Percentiles rank a stretch among this genome's conserved stretches.
These are phyloP conservation scores for Pseudogymnoascus sp. DNA, from an alignment of 2,329 filamentous ascomycete species.

Conservation along the genomic window DNA sequence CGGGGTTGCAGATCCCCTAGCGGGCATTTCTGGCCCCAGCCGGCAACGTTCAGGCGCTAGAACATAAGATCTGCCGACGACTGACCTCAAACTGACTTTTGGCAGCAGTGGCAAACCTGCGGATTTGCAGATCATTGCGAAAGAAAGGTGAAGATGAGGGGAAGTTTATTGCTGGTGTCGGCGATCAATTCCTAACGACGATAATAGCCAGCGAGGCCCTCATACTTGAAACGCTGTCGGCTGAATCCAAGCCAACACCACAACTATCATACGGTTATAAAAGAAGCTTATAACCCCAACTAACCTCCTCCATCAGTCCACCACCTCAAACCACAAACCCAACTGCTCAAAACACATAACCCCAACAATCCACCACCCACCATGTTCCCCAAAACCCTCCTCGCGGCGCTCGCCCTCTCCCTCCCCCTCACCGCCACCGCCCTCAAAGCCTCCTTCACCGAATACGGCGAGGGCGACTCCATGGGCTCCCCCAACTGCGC, in stretches of 20 bases:
- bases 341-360: not conserved
- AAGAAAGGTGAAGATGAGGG: not conserved
- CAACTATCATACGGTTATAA: not conserved
- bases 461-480: constrained; percentile 1
- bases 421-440: not conserved
- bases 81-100: not conserved
- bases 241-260: not conserved
- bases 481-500: constrained; percentile 8
- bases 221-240: constrained; percentile 4
- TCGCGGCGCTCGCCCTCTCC: not conserved
- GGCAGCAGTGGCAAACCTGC: not conserved
- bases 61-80: not conserved
- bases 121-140: not conserved
- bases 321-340: not conserved
- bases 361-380: not conserved
- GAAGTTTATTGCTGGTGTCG: not conserved
- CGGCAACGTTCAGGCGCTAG: not conserved
- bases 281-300: not conserved
- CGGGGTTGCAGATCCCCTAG: constrained; percentile 1
- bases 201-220: not conserved
- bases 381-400: not conserved
- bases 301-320: not conserved
- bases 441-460: constrained; percentile 9
- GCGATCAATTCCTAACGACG: not conserved
- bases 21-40: not conserved